Conservation (phyloP, 1,284 basidiomycete genomes). For the Naganishia albida region DNA sequence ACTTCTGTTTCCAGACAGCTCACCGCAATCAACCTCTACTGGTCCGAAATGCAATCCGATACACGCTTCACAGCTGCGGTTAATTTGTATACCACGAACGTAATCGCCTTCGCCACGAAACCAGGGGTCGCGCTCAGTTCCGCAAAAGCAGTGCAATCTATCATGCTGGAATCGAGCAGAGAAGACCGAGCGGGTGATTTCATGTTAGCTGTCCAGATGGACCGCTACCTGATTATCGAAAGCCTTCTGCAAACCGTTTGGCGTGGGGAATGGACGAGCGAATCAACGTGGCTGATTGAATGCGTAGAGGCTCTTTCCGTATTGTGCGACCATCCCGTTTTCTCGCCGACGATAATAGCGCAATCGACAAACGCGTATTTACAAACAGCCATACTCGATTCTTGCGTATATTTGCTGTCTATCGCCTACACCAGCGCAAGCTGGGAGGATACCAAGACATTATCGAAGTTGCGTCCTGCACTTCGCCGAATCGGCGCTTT, state of each 20-base stretch:
- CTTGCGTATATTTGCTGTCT: conserved; percentile 27
- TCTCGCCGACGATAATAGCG: conserved; percentile 20
- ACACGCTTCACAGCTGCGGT: conserved; percentile 17
- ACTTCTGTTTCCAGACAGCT: conserved; percentile 12
- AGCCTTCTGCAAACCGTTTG: conserved; percentile 28
- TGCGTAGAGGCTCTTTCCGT: conserved; percentile 17
- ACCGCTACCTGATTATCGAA: conserved; percentile 30
- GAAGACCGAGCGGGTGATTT: conserved; percentile 28
- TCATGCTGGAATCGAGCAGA: conserved; percentile 18
- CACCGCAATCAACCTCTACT: conserved; percentile 10
- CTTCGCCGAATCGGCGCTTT: conserved; percentile 19
- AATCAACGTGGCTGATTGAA: conserved; percentile 7
- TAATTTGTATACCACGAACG: conserved; percentile 13
- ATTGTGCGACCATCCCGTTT: conserved; percentile 22
- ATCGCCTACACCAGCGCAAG: conserved; percentile 10
- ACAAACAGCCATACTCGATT: conserved; percentile 22
- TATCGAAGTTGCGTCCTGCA: neutral
- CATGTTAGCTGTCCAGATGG: conserved; percentile 25
- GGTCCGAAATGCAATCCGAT: conserved; percentile 30
- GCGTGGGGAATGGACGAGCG: conserved; percentile 25
- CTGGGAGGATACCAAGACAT: conserved; percentile 8
- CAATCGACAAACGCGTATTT: conserved; percentile 8
- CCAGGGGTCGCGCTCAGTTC: conserved; percentile 5
- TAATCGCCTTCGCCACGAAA: conserved; percentile 11
- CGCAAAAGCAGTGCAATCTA: conserved; percentile 14